These are phyloP conservation scores for Pichia sp. DNA, from an alignment of 1,139 yeast genomes.

Conservation along the genomic window DNA sequence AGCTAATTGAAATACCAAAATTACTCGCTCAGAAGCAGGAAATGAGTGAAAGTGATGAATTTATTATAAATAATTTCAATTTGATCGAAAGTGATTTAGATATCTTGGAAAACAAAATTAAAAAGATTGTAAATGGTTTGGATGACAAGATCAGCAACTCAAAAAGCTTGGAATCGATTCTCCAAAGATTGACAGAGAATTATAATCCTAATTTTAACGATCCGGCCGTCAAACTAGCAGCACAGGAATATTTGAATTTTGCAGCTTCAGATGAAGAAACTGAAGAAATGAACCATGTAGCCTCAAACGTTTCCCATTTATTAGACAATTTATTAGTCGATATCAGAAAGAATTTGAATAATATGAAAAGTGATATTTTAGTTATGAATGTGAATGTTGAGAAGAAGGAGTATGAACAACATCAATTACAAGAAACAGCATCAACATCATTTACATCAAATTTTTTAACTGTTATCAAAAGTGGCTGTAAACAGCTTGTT, in stretches of 20 bases:
- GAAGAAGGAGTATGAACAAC: not conserved
- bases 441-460: not conserved
- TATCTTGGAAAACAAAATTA: not conserved
- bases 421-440: not conserved
- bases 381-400: not conserved
- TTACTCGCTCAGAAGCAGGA: constrained; percentile 5
- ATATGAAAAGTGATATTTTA: constrained; percentile 3
- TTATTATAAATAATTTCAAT: constrained; percentile 21
- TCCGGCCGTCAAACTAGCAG: constrained; percentile 72
- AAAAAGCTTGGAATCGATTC: constrained; percentile 33
- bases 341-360: not conserved
- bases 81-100: constrained; percentile 13
- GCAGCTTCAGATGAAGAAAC: constrained; percentile 21
- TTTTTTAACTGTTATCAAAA: not conserved
- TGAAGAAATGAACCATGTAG: not conserved
- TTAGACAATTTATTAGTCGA: not conserved
- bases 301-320: not conserved
- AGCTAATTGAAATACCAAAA: constrained; percentile 1
- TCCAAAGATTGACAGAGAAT: constrained; percentile 40
- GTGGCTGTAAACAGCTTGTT: constrained; percentile 4
- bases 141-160: constrained; percentile 1
- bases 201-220: constrained; percentile 91
- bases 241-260: constrained; percentile 51
- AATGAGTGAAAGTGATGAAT: constrained; percentile 8
- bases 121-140: not conserved